Conservation (phyloP, 2,329 filamentous ascomycete genomes). For the Fusarium newnesense region DNA sequence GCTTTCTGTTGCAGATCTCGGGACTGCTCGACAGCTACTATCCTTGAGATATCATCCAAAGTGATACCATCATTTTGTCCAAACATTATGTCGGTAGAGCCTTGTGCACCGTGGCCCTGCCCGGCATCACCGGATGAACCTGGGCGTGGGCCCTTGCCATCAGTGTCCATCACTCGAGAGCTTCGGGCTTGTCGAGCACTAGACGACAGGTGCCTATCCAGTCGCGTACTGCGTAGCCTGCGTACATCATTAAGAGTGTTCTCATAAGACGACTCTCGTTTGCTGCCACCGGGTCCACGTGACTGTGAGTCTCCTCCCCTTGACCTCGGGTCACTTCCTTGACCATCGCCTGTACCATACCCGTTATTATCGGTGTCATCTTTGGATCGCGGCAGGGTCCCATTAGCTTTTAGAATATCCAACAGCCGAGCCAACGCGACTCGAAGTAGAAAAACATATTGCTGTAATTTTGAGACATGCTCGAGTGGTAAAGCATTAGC, state of each 20-base stretch:
- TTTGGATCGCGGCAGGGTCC: conserved; percentile 80
- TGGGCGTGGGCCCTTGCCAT: conserved; percentile 72
- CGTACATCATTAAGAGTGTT: conserved; percentile 96
- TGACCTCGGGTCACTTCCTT: conserved; percentile 68
- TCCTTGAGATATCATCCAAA: conserved; percentile 93
- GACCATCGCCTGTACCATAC: conserved; percentile 43
- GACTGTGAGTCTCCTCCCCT: conserved; percentile 28
- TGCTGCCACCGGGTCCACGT: conserved; percentile 41
- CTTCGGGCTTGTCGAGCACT: conserved; percentile 91
- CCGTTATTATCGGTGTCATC: conserved; percentile 68
- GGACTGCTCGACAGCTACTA: conserved; percentile 94
- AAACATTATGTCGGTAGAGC: conserved; percentile 83
- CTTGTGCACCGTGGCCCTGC: conserved; percentile 48
- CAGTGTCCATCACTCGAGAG: conserved; percentile 85
- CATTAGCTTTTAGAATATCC: conserved; percentile 85
- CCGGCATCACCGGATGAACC: conserved; percentile 75
- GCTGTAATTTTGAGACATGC: conserved; percentile 85
- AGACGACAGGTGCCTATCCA: conserved; percentile 93
- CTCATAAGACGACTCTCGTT: conserved; percentile 83
- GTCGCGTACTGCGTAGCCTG: conserved; percentile 87
- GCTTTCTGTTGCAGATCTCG: conserved; percentile 84
- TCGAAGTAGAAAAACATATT: conserved; percentile 92
- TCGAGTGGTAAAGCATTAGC: conserved; percentile 69
- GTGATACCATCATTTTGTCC: conserved; percentile 92
- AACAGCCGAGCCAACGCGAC: conserved; percentile 91